These are phyloP conservation scores for Hirsutella minnesotensis DNA, from an alignment of 2,329 filamentous ascomycete genomes.

Conservation along the genomic window DNA sequence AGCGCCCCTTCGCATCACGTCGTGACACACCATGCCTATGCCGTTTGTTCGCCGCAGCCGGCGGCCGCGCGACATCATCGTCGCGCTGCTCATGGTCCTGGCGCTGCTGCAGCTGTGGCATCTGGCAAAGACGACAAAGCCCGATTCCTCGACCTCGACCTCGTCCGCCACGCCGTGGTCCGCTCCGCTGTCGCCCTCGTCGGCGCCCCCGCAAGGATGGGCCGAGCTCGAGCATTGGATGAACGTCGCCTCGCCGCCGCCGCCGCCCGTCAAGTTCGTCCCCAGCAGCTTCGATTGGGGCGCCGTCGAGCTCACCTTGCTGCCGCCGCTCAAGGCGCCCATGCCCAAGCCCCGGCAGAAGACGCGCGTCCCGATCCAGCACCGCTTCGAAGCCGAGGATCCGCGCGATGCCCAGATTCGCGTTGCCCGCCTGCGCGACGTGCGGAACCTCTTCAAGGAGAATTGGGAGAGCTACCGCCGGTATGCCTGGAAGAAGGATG, in stretches of 20 bases:
- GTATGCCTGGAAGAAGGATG: conserved; percentile 53
- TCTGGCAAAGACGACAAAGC: too few relatives aligned
- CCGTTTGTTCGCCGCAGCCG: too few relatives aligned
- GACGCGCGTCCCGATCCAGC: conserved; percentile 22
- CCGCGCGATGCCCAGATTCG: conserved; percentile 11
- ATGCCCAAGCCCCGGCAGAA: conserved; percentile 12
- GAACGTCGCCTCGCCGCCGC: background rate
- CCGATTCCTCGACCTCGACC: too few relatives aligned
- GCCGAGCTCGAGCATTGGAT: conserved; percentile 10
- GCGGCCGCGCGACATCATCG: too few relatives aligned
- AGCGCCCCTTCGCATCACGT: too few relatives aligned
- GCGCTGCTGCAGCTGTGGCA: too few relatives aligned
- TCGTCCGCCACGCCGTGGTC: too few relatives aligned
- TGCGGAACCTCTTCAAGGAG: conserved; percentile 20
- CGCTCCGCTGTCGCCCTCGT: background rate
- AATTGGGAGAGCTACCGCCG: conserved; percentile 42
- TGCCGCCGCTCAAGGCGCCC: conserved; percentile 8
- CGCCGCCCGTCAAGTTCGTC: background rate
- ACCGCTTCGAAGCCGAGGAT: conserved; percentile 17
- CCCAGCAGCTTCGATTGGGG: conserved; percentile 26
- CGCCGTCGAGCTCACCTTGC: conserved; percentile 14
- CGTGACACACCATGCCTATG: too few relatives aligned
- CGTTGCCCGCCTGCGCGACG: conserved; percentile 18
- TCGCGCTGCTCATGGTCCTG: too few relatives aligned
- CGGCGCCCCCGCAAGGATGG: conserved; percentile 1